These are phyloP conservation scores for Ceratobasidium sp. DNA, from an alignment of 1,284 basidiomycete genomes.

Conservation along the genomic window DNA sequence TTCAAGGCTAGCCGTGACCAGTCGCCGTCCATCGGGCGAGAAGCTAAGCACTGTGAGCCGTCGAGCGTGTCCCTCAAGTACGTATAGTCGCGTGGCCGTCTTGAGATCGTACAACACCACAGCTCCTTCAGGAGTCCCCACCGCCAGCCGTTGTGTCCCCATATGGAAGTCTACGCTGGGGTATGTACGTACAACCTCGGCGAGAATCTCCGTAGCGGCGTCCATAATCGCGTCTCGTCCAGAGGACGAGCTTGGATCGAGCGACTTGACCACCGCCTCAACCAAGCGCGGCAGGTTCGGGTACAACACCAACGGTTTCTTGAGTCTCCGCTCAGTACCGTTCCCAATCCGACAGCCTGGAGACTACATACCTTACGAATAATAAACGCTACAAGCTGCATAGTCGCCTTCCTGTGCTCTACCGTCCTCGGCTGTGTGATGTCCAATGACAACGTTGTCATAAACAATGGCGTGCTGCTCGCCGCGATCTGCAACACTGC, in stretches of 20 bases:
- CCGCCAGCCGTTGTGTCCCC: slow-evolving; percentile 86
- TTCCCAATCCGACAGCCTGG: not conserved
- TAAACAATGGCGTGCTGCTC: slow-evolving; percentile 90
- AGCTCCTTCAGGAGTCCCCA: slow-evolving; percentile 94
- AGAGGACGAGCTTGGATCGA: slow-evolving; percentile 90
- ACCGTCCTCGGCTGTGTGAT: slow-evolving; percentile 85
- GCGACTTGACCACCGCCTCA: slow-evolving; percentile 96
- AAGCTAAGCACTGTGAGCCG: slow-evolving; percentile 86
- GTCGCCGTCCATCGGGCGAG: slow-evolving; percentile 90
- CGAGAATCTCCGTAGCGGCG: slow-evolving; percentile 93
- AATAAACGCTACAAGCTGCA: slow-evolving; percentile 95
- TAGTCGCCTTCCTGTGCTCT: slow-evolving; percentile 87
- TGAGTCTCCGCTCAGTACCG: slow-evolving; percentile 16
- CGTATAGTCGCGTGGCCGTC: slow-evolving; percentile 93
- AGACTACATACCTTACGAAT: slow-evolving; percentile 79
- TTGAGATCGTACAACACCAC: slow-evolving; percentile 98
- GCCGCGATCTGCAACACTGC: slow-evolving; percentile 90
- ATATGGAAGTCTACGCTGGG: slow-evolving; percentile 93
- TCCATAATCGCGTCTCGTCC: slow-evolving; percentile 90
- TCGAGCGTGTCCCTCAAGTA: slow-evolving; percentile 91
- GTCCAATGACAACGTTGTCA: slow-evolving; percentile 93
- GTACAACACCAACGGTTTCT: slow-evolving; percentile 89
- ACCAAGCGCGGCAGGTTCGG: slow-evolving; percentile 89
- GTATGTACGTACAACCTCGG: slow-evolving; percentile 92
- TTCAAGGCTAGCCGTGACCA: slow-evolving; percentile 89